phyloP scores from a whole-genome alignment of 495 filamentous ascomycete species.

The Lepidopterella palustris region DNA sequence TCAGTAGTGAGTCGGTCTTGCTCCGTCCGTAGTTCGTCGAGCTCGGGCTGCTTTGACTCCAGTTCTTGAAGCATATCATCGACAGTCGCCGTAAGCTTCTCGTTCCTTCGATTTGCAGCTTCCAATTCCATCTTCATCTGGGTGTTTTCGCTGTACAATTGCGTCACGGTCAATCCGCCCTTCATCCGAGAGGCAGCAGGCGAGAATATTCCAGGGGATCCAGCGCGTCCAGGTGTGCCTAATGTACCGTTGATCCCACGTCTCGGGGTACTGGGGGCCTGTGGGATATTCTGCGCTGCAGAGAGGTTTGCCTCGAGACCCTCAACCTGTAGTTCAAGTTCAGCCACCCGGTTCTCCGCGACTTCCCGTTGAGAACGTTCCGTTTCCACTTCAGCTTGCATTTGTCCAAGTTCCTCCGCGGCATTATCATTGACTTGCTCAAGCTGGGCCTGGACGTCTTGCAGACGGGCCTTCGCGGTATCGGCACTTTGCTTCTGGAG shows the following conservation, averaged over 20 bases:
- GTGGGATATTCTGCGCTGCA: constrained; percentile 26
- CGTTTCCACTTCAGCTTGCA: constrained; percentile 74
- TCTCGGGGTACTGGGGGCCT: constrained; percentile 54
- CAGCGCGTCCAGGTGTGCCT: constrained; percentile 50
- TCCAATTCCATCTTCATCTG: constrained; percentile 54
- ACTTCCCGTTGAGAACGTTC: constrained; percentile 66
- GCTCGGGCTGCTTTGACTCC: constrained; percentile 54
- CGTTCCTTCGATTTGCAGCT: constrained; percentile 60
- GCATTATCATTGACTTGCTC: constrained; percentile 75
- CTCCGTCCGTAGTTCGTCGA: constrained; percentile 53
- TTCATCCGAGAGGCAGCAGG: constrained; percentile 53
- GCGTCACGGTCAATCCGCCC: constrained; percentile 55
- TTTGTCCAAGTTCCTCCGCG: constrained; percentile 68
- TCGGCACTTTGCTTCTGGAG: constrained; percentile 77
- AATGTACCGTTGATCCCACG: constrained; percentile 45
- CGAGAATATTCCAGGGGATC: constrained; percentile 49
- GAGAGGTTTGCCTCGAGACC: constrained; percentile 51
- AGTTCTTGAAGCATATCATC: constrained; percentile 69
- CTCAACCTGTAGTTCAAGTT: constrained; percentile 69
- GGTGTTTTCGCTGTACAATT: constrained; percentile 61
- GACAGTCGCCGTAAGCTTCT: constrained; percentile 63
- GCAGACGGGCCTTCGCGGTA: constrained; percentile 70
- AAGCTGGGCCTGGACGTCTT: constrained; percentile 70
- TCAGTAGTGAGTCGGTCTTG: constrained; percentile 54
- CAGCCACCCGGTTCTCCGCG: constrained; percentile 60